Evolutionary conservation across 1,284 basidiomycete species (phyloP), one percentile per base, ranked within the genome.

Genomic region (Porodaedalea pini): DNA sequence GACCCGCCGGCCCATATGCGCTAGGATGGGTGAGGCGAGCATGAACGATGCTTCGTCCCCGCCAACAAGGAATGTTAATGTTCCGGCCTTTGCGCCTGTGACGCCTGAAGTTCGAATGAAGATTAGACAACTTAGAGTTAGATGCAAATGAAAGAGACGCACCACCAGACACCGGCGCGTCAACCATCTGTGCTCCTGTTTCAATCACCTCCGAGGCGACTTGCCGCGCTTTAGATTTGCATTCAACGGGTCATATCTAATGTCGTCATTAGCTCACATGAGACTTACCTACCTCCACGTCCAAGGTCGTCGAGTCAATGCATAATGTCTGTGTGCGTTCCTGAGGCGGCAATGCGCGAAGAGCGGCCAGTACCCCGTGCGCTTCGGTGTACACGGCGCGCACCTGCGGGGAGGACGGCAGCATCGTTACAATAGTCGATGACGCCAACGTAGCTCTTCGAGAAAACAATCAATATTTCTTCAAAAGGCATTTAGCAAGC

Each of bases 161-260:
- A 83, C 92, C 94, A 58, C 93, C 93, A 34, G 90, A 93, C 0
- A 96, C 93, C 13, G 93, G 94, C 1, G 93, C 92, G 70, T 96
- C 93, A 45, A 95, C 79, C 83, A 95, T 92, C 39, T 73, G 74
- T 3, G 84, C 88, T n/a, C 89, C 87, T 15, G 77, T 70, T 23
- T 66, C 63, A 37, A 73, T 72, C 2, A 92, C 80, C 36, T 78
- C 70, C 10, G 67, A 63, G 0, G 88, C 81, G 3, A 92, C 83
- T 27, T 79, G 71, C 34, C 84, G 81, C 0, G 91, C 86, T 48
- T 17, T 23, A 25, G 27, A 25, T 43, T 52, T 19, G 45, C 7
- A 25, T 29, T 47, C 27, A 45, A 45, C 21, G 21, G 21, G 27
- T 25, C 44, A 25, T 29, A 45, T n/a, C 13, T 23, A 25, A 45